Evolutionary conservation across 139 green algal genomes (phyloP), one percentile per base, ranked within the genome.

Genomic region (Asterochloris sp.): DNA sequence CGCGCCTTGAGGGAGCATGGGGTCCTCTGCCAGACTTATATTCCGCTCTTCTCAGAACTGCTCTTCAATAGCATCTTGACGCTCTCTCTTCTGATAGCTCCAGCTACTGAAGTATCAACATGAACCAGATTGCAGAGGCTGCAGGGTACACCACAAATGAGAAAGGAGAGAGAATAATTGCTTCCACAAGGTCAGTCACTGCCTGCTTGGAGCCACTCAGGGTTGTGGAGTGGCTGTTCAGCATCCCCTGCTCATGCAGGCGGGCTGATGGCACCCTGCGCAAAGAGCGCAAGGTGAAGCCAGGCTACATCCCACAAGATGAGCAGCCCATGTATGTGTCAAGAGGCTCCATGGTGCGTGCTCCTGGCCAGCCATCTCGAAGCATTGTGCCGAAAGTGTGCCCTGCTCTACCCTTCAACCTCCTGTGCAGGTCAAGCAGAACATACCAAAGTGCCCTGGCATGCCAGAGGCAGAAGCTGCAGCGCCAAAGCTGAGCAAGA

Each of bases 251-350:
- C 38, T 2, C 84, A 14, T 83, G 83, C 12, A 62, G 83, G 26
- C 79, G 94, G 13, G 87, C 94, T 11, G 94, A 97, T 81, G 94
- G 94, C 11, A 95, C 93, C 0, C 71, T 90, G 9, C 84, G 94
- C 10, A 98, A 97, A 78, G 94, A 98, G 78, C 78, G 89, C 14
- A 85, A 86, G 9, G 90, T 98, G 24, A 87, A 91, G 47, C 86
- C 93, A 12, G 95, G 95, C 23, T 98, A 97, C 76, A 81, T 89
- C 9, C 94, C 95, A 14, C 95, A 97, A 85, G 95, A 98, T 4
- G 94, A 98, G 85, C 90, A 95, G 84, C 89, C 88, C 12, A 83
- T 92, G 0, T 97, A 95, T 82, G 73, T 89, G 16, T 88, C 89
- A 24, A 82, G 66, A 27, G 87, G 85, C 26, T 71, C 84, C 0